These are phyloP conservation scores for Ceratobasidium sp. DNA, from an alignment of 1,284 basidiomycete genomes.

Conservation along the genomic window DNA sequence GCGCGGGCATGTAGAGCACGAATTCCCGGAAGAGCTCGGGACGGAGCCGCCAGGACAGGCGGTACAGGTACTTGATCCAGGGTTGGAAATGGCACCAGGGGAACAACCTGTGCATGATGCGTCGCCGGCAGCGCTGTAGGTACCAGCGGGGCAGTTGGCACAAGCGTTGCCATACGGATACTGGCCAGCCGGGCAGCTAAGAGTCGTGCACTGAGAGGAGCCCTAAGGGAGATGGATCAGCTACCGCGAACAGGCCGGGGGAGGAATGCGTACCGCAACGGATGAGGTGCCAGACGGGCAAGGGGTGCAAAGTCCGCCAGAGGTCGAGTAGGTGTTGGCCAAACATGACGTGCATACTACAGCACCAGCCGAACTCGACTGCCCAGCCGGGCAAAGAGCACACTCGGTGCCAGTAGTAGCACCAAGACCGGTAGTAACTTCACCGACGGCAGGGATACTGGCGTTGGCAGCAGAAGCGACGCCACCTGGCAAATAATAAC, in stretches of 20 bases:
- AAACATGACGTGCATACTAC: not conserved
- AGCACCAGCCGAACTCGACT: not conserved
- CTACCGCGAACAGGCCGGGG: not conserved
- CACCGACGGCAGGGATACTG: too few species aligned
- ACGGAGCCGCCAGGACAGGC: slow-evolving; percentile 17
- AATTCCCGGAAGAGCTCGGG: not conserved
- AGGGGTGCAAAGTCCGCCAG: not conserved
- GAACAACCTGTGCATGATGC: not conserved
- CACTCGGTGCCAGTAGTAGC: too few species aligned
- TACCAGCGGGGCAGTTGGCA: not conserved
- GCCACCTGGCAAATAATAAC: not conserved
- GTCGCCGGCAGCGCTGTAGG: slow-evolving; percentile 5
- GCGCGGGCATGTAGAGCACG: slow-evolving; percentile 4
- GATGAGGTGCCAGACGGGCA: slow-evolving; percentile 10
- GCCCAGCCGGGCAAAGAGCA: slow-evolving; percentile 11
- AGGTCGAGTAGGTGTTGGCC: slow-evolving; percentile 4
- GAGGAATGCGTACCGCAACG: not conserved
- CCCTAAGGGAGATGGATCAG: not conserved
- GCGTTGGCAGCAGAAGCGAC: too few species aligned
- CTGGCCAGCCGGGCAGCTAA: slow-evolving; percentile 7
- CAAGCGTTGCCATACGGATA: not conserved
- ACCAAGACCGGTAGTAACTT: too few species aligned
- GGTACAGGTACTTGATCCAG: slow-evolving; percentile 19
- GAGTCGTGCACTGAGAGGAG: not conserved
- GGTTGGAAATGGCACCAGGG: not conserved